Evolutionary conservation across 352 stramenopile species (phyloP).

Genomic region (Globisporangium splendens): DNA sequence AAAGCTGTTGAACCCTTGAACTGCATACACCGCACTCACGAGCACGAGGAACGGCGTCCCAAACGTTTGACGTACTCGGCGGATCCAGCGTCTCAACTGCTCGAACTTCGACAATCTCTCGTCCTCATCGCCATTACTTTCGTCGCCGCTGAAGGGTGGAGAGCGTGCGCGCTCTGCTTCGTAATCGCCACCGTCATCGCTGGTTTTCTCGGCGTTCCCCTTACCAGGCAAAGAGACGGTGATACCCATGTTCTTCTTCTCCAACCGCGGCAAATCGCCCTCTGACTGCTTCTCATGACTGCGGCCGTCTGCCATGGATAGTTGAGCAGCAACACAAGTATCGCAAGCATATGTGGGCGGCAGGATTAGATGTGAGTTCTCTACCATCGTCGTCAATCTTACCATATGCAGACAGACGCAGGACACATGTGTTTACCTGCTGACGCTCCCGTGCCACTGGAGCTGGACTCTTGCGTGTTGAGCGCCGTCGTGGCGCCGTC

Average conservation of each 20-base stretch:
- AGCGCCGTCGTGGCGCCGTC: not conserved
- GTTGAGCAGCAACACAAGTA: not conserved
- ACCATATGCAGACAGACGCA: not conserved
- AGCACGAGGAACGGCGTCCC: constrained; percentile 67
- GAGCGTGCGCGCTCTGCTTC: constrained; percentile 10
- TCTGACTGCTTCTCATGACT: constrained; percentile 11
- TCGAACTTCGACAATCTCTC: constrained; percentile 21
- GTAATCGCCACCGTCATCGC: constrained; percentile 6
- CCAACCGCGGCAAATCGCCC: constrained; percentile 2
- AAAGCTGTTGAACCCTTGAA: constrained; percentile 93
- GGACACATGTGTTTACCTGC: not conserved
- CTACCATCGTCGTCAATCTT: not conserved
- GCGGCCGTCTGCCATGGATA: not conserved
- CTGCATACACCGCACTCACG: constrained; percentile 88
- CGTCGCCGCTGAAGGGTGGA: constrained; percentile 12
- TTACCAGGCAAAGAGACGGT: not conserved
- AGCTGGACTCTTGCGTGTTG: not conserved
- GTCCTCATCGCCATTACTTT: constrained; percentile 6
- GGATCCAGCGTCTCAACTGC: constrained; percentile 49
- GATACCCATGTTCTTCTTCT: constrained; percentile 16
- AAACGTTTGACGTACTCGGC: constrained; percentile 56
- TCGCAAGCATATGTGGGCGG: not conserved
- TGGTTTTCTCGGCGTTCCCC: constrained; percentile 2
- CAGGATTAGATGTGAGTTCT: not conserved
- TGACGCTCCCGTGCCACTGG: not conserved